Conservation (phyloP, 106 monocot species). For the Allium fistulosum region DNA sequence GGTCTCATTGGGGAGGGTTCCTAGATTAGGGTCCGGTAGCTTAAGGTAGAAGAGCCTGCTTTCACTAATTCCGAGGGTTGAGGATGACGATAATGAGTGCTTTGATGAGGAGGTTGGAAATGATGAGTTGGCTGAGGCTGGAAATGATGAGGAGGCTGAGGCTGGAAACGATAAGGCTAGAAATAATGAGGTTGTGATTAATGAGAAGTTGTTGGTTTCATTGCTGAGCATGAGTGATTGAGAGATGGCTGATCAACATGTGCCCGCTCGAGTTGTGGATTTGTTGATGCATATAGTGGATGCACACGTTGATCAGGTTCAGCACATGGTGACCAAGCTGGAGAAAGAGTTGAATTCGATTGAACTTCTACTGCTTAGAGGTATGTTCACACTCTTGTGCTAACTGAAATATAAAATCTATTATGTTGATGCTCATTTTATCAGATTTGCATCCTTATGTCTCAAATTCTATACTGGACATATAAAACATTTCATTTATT, state of each 20-base stretch:
- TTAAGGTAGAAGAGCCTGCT: conserved; percentile 43
- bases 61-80: conserved; percentile 35
- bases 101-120: conserved; percentile 1
- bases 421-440: too few species aligned
- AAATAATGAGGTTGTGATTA: too few species aligned
- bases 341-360: conserved; percentile 58
- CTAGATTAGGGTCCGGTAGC: conserved; percentile 60
- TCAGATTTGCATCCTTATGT: too few species aligned
- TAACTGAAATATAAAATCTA: too few species aligned
- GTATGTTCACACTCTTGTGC: too few species aligned
- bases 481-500: too few species aligned
- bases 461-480: too few species aligned
- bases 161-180: too few species aligned
- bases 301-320: conserved; percentile 63
- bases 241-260: conserved; percentile 63
- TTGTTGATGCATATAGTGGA: too few species aligned
- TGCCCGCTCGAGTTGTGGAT: conserved; percentile 35
- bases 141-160: too few species aligned
- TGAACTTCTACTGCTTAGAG: conserved; percentile 63
- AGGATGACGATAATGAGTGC: background rate
- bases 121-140: conserved; percentile 33
- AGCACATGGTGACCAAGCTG: conserved; percentile 50
- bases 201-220: too few species aligned
- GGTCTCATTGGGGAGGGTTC: conserved; percentile 71
- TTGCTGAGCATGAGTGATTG: conserved; percentile 63